phyloP scores from a whole-genome alignment of 2,329 filamentous ascomycete genomes.

The Beauveria sp. region DNA sequence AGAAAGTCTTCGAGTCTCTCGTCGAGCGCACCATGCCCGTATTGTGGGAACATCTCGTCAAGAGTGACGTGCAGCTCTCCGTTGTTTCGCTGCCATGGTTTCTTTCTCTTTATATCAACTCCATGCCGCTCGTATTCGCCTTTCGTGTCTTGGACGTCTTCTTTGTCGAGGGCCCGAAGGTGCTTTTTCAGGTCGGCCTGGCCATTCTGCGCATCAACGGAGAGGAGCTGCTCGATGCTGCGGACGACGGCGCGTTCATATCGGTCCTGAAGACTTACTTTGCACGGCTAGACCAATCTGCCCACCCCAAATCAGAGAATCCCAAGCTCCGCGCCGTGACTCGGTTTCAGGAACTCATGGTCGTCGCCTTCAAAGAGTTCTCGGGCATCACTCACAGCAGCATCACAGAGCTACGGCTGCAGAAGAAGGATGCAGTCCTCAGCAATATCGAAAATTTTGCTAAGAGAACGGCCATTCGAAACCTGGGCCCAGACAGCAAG shows the following conservation, averaged over 20 bases:
- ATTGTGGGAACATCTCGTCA: conserved; percentile 95
- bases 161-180: conserved; percentile 95
- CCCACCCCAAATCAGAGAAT: conserved; percentile 91
- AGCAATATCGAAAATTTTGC: conserved; percentile 97
- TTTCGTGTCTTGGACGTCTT: conserved; percentile 96
- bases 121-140: conserved; percentile 96
- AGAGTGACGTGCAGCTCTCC: conserved; percentile 92
- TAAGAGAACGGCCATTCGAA: conserved; percentile 91
- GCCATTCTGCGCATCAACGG: conserved; percentile 97
- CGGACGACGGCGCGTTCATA: conserved; percentile 94
- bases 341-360: conserved; percentile 95
- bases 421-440: conserved; percentile 89
- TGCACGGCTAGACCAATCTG: conserved; percentile 84
- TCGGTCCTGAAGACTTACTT: conserved; percentile 95
- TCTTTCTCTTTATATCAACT: conserved; percentile 96
- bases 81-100: conserved; percentile 98
- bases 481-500: conserved; percentile 93
- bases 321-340: conserved; percentile 90
- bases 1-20: conserved; percentile 93
- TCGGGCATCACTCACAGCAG: conserved; percentile 89
- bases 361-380: conserved; percentile 98
- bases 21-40: conserved; percentile 99
- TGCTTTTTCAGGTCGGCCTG: conserved; percentile 90
- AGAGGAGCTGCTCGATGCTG: conserved; percentile 85
- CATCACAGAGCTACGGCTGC: conserved; percentile 79